Evolutionary conservation across 139 green algal genomes (phyloP).

Genomic region (Chlorella sp.): DNA sequence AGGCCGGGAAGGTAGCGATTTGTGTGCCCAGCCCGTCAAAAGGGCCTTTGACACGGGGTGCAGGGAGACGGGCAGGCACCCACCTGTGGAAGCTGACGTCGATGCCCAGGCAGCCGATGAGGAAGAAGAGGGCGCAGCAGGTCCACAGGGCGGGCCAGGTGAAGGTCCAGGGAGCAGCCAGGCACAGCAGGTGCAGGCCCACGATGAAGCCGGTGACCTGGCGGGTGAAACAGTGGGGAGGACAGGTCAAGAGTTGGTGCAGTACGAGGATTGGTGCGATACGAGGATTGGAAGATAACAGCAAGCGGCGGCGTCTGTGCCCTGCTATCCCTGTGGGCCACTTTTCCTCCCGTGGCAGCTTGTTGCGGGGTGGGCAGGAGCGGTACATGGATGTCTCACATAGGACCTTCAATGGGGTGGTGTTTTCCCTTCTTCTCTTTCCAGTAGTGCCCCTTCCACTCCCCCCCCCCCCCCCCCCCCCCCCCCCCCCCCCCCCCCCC

Average conservation of each 20-base stretch:
- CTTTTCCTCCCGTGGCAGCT: too few relatives aligned
- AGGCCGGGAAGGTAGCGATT: too few relatives aligned
- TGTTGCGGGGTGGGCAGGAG: not conserved
- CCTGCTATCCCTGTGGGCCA: too few relatives aligned
- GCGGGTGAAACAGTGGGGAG: slow-evolving; percentile 26
- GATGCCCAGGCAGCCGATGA: slow-evolving; percentile 96
- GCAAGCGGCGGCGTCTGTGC: too few relatives aligned
- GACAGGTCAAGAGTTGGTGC: not conserved
- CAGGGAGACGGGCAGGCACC: too few relatives aligned
- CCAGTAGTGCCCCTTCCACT: too few relatives aligned
- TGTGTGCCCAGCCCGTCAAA: too few relatives aligned
- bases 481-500: too few relatives aligned
- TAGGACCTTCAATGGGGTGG: too few relatives aligned
- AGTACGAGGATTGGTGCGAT: not conserved
- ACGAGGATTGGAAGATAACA: not conserved
- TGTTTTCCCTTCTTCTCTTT: too few relatives aligned
- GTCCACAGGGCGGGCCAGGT: slow-evolving; percentile 70
- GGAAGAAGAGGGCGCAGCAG: slow-evolving; percentile 74
- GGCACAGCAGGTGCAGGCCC: slow-evolving; percentile 80
- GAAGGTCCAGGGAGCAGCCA: slow-evolving; percentile 84
- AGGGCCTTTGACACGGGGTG: too few relatives aligned
- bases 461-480: not conserved
- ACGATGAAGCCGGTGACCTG: slow-evolving; percentile 77
- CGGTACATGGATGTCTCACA: not conserved
- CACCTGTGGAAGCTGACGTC: slow-evolving; percentile 94